These are phyloP conservation scores for Penicillium odoratum DNA, from an alignment of 495 filamentous ascomycete species.

Conservation along the genomic window DNA sequence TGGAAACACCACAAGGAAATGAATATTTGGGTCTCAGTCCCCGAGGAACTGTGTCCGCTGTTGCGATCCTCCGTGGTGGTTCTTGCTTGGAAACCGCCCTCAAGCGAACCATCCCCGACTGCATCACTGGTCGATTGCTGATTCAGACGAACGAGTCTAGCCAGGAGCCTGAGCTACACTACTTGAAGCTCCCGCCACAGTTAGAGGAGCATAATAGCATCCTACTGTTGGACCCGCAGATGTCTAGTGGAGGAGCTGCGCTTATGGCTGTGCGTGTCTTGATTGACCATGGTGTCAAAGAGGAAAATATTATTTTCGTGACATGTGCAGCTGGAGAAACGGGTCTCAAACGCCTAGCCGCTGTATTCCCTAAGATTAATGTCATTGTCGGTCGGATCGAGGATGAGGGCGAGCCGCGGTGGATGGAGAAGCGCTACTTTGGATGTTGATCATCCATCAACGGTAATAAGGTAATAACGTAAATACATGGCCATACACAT, in stretches of 20 bases:
- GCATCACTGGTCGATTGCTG: constrained; percentile 80
- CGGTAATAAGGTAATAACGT: neutral
- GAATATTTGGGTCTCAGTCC: constrained; percentile 67
- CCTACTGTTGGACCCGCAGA: constrained; percentile 87
- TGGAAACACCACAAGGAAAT: constrained; percentile 68
- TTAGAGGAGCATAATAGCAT: constrained; percentile 74
- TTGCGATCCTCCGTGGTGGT: constrained; percentile 85
- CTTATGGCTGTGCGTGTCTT: constrained; percentile 95
- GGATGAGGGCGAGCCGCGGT: constrained; percentile 71
- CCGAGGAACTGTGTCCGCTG: constrained; percentile 75
- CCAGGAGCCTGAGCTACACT: constrained; percentile 90
- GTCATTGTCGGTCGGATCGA: constrained; percentile 81
- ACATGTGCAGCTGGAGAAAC: constrained; percentile 80
- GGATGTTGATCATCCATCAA: constrained; percentile 56
- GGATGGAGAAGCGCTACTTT: constrained; percentile 82
- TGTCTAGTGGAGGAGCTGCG: constrained; percentile 89
- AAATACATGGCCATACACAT: constrained; percentile 13
- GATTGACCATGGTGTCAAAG: constrained; percentile 88
- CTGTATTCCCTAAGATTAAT: constrained; percentile 81
- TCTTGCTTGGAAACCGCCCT: constrained; percentile 84
- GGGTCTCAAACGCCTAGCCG: constrained; percentile 77
- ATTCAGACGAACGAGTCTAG: constrained; percentile 86
- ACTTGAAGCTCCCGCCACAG: constrained; percentile 69
- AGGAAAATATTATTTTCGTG: constrained; percentile 83
- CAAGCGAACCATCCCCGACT: constrained; percentile 86